Base-by-base conservation (phyloP, 2,329 filamentous ascomycete genomes). In the Verticillium dahliae region DNA sequence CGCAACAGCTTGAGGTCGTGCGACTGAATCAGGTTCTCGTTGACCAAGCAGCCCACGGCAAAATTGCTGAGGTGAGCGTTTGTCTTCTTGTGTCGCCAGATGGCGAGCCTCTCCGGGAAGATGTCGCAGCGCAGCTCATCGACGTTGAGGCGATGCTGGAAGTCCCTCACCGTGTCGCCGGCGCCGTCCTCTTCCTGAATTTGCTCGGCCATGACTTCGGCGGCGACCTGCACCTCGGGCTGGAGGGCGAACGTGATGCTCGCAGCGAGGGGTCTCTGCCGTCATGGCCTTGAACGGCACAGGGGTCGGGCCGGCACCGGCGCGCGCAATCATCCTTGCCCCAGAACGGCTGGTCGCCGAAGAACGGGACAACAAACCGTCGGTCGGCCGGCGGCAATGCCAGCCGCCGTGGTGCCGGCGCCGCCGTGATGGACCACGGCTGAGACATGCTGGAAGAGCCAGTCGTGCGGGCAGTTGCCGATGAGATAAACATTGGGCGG, bases 331-430 rank as follows among this genome's bases (percentile, higher is more conserved):
- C 77, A 89, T 89, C 9, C 9, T 81, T 78, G 2, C 86, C 86
- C 86, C 86, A 89, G 66, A 89, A 89, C 2, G 85, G 82, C 67
- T 89, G 86, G 65, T 87, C 86, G 9, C 86, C 86, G 64, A 89
- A 89, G 73, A 89, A 89, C 0, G 86, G 86, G 0, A 89, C 83
- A 27, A 89, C 83, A 70, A 70, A 87, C 84, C 1, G 86, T 88
- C 0, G 86, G 86, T 54, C 79, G 81, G 1, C 80, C 86, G 58
- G 78, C 81, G 60, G 83, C 83, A 10, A 89, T 75, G 1, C 85
- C 86, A 18, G 85, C 85, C 1, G 86, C 86, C 1, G 85, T 87
- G 0, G 86, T 89, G 3, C 86, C 86, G 1, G 86, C 86, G 15
- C 86, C 86, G 7, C 86, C 86, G 62, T 89, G 86, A 65, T 88